Evolutionary conservation across 345 rosid genomes (phyloP).

Genomic region (Dipteronia sinensis): DNA sequence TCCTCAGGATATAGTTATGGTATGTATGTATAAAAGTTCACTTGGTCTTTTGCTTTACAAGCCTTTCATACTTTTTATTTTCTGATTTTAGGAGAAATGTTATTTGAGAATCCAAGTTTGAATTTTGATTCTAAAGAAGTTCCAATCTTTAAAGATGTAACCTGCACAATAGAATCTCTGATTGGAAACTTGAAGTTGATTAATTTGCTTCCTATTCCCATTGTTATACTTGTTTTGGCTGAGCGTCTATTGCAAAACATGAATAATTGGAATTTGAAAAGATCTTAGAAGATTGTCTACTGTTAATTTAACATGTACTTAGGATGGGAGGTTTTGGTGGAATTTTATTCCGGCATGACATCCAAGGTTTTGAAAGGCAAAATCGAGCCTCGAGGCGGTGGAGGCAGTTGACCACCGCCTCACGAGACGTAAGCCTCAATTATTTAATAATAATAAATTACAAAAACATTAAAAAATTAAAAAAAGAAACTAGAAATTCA

Average conservation of each 20-base stretch:
- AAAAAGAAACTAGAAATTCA: no score
- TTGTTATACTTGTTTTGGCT: background rate
- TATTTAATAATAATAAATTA: no score
- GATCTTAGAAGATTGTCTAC: background rate
- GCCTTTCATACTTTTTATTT: background rate
- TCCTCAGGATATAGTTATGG: conserved; percentile 98
- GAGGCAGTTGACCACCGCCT: no score
- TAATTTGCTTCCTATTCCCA: background rate
- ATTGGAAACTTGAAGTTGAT: background rate
- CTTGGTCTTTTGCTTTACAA: background rate
- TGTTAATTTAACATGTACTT: background rate
- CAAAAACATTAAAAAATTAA: no score
- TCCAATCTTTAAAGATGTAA: background rate
- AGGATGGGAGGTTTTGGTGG: background rate
- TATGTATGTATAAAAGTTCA: conserved; percentile 34
- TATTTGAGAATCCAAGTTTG: background rate
- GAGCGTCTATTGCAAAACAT: background rate
- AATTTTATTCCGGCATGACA: background rate
- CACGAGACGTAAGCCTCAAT: no score
- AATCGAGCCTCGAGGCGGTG: no score
- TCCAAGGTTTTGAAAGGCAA: no score
- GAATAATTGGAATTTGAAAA: background rate
- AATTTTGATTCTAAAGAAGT: background rate
- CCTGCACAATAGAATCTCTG: background rate
- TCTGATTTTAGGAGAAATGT: background rate